These are phyloP conservation scores for Hymenoscyphus linearis DNA, from an alignment of 2,329 filamentous ascomycete genomes.

Conservation along the genomic window DNA sequence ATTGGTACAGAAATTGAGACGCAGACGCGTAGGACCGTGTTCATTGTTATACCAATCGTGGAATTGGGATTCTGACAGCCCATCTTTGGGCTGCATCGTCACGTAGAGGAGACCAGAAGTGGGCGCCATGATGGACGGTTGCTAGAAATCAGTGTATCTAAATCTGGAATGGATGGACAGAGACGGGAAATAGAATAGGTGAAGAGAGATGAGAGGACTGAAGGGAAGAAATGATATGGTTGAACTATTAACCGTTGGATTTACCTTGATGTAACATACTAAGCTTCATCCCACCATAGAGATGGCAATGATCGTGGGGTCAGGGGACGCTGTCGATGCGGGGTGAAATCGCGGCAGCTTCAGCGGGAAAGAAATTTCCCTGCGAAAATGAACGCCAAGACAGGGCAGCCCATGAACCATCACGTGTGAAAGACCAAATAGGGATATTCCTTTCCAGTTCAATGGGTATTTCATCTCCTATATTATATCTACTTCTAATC, in stretches of 20 bases:
- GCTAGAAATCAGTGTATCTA: background rate
- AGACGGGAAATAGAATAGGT: background rate
- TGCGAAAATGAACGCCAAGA: background rate
- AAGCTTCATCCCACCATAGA: conserved; percentile 4
- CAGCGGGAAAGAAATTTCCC: conserved; percentile 4
- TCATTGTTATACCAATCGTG: conserved; percentile 95
- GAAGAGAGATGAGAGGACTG: background rate
- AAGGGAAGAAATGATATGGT: conserved; percentile 1
- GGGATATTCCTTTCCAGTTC: background rate
- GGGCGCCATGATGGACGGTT: conserved; percentile 36
- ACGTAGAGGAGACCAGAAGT: conserved; percentile 71
- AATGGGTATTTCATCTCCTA: background rate
- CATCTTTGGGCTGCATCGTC: conserved; percentile 75
- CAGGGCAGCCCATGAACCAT: background rate
- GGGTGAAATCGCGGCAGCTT: conserved; percentile 3
- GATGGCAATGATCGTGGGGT: too few relatives aligned
- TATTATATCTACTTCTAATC: conserved; percentile 44
- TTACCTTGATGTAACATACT: background rate
- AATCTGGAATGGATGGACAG: background rate
- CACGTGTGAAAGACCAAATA: background rate
- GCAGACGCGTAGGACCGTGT: conserved; percentile 76
- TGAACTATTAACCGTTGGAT: conserved; percentile 9
- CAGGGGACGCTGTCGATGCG: background rate
- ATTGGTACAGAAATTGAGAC: conserved; percentile 67
- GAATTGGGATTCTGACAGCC: conserved; percentile 58